Evolutionary conservation across 1,284 basidiomycete species (phyloP).

Genomic region (Singerocomus rubriflavus): DNA sequence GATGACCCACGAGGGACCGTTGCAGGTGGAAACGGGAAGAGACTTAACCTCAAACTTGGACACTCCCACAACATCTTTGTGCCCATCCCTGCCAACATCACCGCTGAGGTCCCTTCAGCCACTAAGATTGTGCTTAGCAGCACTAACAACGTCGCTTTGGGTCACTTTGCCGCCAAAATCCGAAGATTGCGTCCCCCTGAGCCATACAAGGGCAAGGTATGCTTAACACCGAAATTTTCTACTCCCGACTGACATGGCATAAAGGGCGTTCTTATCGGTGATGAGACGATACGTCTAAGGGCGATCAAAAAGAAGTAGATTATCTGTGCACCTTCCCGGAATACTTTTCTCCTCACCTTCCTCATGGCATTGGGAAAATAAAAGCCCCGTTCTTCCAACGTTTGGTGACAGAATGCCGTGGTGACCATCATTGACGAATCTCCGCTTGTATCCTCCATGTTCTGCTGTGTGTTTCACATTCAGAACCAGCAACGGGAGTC

Average conservation of each 20-base stretch:
- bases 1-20: conserved; percentile 68
- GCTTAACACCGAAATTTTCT: conserved; percentile 26
- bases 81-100: conserved; percentile 78
- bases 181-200: conserved; percentile 87
- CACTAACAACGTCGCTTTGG: conserved; percentile 77
- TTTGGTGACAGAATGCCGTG: neutral
- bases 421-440: neutral
- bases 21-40: conserved; percentile 56
- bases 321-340: conserved; percentile 4
- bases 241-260: conserved; percentile 10
- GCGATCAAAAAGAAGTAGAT: conserved; percentile 93
- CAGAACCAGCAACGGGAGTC: neutral
- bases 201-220: conserved; percentile 95
- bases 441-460: neutral
- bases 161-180: conserved; percentile 87
- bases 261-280: conserved; percentile 88
- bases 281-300: conserved; percentile 84
- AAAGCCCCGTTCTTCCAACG: neutral
- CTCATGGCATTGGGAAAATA: neutral
- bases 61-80: conserved; percentile 87
- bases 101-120: conserved; percentile 65
- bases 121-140: conserved; percentile 69
- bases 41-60: conserved; percentile 87
- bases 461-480: neutral
- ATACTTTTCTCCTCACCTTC: conserved; percentile 4